phyloP scores from a whole-genome alignment of 106 monocot genomes.

The Chionographis japonica region DNA sequence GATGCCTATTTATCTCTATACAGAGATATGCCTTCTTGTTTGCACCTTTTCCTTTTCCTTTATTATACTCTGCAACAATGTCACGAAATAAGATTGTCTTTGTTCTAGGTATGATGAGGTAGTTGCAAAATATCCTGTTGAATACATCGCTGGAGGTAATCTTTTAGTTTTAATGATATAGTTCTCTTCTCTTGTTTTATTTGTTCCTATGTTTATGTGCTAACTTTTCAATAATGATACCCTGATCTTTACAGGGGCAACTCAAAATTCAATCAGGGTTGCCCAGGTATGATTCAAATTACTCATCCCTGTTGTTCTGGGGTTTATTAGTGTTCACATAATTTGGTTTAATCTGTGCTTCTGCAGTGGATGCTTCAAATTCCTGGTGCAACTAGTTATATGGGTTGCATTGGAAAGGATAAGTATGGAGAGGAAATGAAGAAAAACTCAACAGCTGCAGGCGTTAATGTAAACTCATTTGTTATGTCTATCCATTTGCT shows the following conservation, averaged over 20 bases:
- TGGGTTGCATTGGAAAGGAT: slow-evolving; percentile 95
- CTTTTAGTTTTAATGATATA: neutral
- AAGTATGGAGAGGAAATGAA: slow-evolving; percentile 98
- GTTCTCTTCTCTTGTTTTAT: neutral
- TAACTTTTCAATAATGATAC: neutral
- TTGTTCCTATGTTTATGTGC: neutral
- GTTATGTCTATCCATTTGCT: neutral
- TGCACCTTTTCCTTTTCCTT: too few species aligned
- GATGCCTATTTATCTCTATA: too few species aligned
- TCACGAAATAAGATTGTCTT: neutral
- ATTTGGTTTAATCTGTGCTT: slow-evolving; percentile 1
- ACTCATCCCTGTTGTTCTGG: neutral
- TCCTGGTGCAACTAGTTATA: slow-evolving; percentile 95
- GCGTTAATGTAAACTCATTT: slow-evolving; percentile 69
- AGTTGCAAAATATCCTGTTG: slow-evolving; percentile 61
- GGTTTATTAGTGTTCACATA: neutral
- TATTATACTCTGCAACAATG: too few species aligned
- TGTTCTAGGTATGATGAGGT: slow-evolving; percentile 81
- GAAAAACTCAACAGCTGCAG: slow-evolving; percentile 62
- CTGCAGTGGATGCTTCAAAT: slow-evolving; percentile 96
- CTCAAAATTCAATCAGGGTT: slow-evolving; percentile 95
- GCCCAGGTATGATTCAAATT: slow-evolving; percentile 61
- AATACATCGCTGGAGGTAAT: slow-evolving; percentile 96
- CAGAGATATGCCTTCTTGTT: too few species aligned
- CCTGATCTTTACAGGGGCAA: slow-evolving; percentile 53